Base-by-base conservation (phyloP, 768 basidiomycete genomes). In the Boletus insuetus region DNA sequence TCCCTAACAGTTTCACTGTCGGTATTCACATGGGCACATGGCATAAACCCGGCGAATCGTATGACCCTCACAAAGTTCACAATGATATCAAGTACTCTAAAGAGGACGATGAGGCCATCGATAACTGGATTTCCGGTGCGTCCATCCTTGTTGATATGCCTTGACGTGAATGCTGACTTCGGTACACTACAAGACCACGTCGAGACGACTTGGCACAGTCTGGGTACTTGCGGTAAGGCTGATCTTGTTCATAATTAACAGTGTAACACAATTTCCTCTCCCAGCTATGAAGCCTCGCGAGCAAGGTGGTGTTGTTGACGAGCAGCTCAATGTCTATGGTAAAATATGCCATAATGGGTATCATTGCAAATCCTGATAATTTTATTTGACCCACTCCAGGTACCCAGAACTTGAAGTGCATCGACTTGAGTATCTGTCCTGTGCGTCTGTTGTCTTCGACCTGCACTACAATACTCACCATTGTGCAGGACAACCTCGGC, bases 131-230 rank as follows among this genome's bases (percentile, higher is more conserved):
- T 56, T 71, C 83, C 46, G 82, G 46, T 58, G 12, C 14, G 49
- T 53, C 12, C 19, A 45, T 13, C 12, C 14, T 13, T 49, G 37
- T 8, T 42, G 24, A 14, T 37, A 4, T 26, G 12, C 38, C 5
- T n/a, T 29, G 19, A 20, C 34, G 4, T 35, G 14, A 17, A 38
- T 14, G 22, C 54, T 58, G 35, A 59, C 39, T 7, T 32, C 43
- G 3, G 24, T 37, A n/a, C 22, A 24, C 37, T 29, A 20, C 20
- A 40, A 50, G 74, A 85, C 68, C 84, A 87, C 66, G 86, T 88
- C 62, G 86, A 87, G 76, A 87, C 86, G 11, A 87, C 85, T 53
- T 87, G 86, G 86, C 86, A 88, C 76, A 84, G 82, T 67, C 75
- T 87, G 48, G 84, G 82, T 66, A 58, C 61, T 45, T 57, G 56